These are phyloP conservation scores for Lasiodiplodia gonubiensis DNA, from an alignment of 2,329 filamentous ascomycete genomes.

Conservation along the genomic window DNA sequence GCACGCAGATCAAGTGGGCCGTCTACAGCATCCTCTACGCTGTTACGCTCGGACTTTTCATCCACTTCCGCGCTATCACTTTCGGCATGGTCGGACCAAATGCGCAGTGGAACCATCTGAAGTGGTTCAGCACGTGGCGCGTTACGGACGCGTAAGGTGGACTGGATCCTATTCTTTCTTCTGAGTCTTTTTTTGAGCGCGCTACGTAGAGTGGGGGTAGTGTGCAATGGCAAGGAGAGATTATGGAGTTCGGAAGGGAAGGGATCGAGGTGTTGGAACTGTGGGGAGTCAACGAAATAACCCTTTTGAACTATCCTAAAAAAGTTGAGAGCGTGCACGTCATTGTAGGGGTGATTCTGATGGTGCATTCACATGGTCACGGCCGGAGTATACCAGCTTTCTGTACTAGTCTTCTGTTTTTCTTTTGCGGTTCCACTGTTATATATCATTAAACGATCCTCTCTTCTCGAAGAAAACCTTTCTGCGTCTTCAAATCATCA, in stretches of 20 bases:
- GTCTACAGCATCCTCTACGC: slow-evolving; percentile 79
- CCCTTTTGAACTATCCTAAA: neutral
- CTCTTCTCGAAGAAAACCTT: neutral
- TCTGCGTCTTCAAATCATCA: neutral
- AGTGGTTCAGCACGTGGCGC: slow-evolving; percentile 89
- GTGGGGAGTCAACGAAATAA: slow-evolving; percentile 1
- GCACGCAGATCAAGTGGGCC: slow-evolving; percentile 66
- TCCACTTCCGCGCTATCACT: slow-evolving; percentile 89
- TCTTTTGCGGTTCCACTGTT: neutral
- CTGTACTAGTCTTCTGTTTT: slow-evolving; percentile 15
- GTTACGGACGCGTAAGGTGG: slow-evolving; percentile 64
- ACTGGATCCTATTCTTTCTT: slow-evolving; percentile 4
- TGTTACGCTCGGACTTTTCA: slow-evolving; percentile 78
- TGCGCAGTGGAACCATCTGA: slow-evolving; percentile 86
- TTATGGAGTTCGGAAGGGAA: neutral
- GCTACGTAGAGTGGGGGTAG: neutral
- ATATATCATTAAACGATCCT: neutral
- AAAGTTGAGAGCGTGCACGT: slow-evolving; percentile 6
- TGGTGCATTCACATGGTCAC: slow-evolving; percentile 13
- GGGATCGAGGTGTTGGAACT: too few species aligned
- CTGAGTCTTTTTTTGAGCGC: neutral
- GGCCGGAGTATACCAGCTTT: slow-evolving; percentile 20
- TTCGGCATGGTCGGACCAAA: slow-evolving; percentile 93
- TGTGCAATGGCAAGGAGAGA: slow-evolving; percentile 4
- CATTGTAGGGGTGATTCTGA: neutral